phyloP scores from a whole-genome alignment of 345 rosid genomes.

The Lepidium didymum region DNA sequence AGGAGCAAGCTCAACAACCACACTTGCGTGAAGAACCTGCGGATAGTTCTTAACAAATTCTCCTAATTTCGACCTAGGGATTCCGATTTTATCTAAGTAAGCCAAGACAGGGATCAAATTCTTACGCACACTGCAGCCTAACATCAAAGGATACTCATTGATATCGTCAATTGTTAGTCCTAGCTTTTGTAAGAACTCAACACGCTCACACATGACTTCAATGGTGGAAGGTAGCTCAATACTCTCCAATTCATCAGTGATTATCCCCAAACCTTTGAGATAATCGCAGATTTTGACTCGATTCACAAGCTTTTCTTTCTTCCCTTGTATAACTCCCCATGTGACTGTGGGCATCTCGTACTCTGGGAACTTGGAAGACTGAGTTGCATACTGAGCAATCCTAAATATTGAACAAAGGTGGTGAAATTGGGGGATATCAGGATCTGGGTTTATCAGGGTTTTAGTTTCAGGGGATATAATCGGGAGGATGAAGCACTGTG shows the following conservation, averaged over 20 bases:
- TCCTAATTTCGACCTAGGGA: constrained; percentile 62
- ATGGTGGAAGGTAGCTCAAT: constrained; percentile 83
- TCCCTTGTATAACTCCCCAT: constrained; percentile 91
- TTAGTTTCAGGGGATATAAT: not conserved
- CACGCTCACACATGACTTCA: constrained; percentile 90
- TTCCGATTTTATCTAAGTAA: constrained; percentile 74
- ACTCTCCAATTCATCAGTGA: constrained; percentile 77
- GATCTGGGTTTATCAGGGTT: constrained; percentile 26
- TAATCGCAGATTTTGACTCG: constrained; percentile 90
- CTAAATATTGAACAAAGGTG: constrained; percentile 15
- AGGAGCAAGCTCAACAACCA: constrained; percentile 88
- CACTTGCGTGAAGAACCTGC: constrained; percentile 73
- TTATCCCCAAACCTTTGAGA: constrained; percentile 68
- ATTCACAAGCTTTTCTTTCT: constrained; percentile 71
- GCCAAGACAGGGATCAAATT: constrained; percentile 88
- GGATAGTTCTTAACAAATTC: constrained; percentile 80
- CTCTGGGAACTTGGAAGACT: constrained; percentile 66
- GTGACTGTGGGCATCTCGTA: constrained; percentile 96
- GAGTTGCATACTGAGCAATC: constrained; percentile 41
- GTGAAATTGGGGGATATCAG: constrained; percentile 9
- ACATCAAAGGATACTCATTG: constrained; percentile 76
- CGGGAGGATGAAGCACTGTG: not conserved
- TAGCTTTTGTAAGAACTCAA: constrained; percentile 70
- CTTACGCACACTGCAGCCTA: constrained; percentile 82
- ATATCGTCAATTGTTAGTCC: constrained; percentile 75